Evolutionary conservation across 1,284 basidiomycete species (phyloP), one percentile per base, ranked within the genome.

Genomic region (Cystobasidium pallidum): DNA sequence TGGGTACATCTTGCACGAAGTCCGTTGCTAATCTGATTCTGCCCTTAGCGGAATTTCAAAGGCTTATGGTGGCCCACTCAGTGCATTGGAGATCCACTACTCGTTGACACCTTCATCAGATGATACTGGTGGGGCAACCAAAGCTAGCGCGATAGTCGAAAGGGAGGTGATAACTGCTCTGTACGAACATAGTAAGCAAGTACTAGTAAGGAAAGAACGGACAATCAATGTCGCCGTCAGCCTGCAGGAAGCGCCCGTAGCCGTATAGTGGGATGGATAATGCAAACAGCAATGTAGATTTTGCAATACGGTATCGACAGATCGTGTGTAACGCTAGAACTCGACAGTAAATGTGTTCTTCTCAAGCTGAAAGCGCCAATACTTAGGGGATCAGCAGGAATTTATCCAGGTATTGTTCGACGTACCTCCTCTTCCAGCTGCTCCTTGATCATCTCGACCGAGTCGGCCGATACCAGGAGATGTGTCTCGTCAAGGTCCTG

Each of bases 11-110:
- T 28, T 47, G n/a, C 39, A 30, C 6, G 3, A n/a, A n/a, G 30
- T 43, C 10, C 39, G 63, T 10, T 4, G 28, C 17, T 63, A 26
- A 6, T 32, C n/a, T 8, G 30, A 47, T 8, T 10, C 4, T 54
- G 0, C 28, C 0, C 34, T 3, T 63, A 61, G 47, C 19, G 92
- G 92, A 43, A 95, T 96, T 72, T 94, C 92, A 1, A 90, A 90
- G 78, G 93, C 92, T 0, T 97, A 96, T 78, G 92, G 92, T n/a
- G 94, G 94, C 10, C 87, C 87, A 0, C 83, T 94, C 6, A 93
- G 92, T 0, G 92, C 93, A 0, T 82, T 96, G 17, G 91, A 91
- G 28, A 88, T 96, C 68, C 84, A 88, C 43, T 94, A 95, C 81
- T 88, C 87, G 0, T 84, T 94, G n/a, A 78, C 78, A 15, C 81